Evolutionary conservation across 805 yeast genomes (phyloP).

Genomic region (Ogataea philodendri): DNA sequence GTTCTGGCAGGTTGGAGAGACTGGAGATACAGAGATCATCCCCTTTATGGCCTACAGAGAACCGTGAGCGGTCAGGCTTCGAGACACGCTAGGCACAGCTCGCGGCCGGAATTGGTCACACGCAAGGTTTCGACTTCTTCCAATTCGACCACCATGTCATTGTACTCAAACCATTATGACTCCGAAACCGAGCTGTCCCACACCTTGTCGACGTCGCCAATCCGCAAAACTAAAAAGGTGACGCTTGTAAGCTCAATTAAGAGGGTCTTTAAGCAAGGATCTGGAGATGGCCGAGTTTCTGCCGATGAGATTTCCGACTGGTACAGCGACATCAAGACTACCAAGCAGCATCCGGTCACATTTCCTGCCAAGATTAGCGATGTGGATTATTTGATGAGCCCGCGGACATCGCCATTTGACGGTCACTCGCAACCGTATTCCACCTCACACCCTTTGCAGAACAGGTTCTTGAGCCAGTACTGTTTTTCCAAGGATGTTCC

Average conservation of each 20-base stretch:
- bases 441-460: constrained; percentile 57
- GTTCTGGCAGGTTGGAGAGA: constrained; percentile 87
- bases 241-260: constrained; percentile 16
- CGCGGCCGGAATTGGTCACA: constrained; percentile 4
- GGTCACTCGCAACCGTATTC: constrained; percentile 31
- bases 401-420: not conserved
- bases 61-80: not conserved
- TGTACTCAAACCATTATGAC: constrained; percentile 15
- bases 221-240: constrained; percentile 14
- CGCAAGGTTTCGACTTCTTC: constrained; percentile 19
- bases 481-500: constrained; percentile 75
- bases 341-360: not conserved
- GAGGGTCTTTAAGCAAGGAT: constrained; percentile 17
- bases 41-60: constrained; percentile 44
- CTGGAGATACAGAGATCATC: constrained; percentile 78
- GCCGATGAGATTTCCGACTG: constrained; percentile 10
- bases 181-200: constrained; percentile 19
- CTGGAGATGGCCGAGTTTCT: constrained; percentile 1
- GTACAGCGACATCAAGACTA: constrained; percentile 9
- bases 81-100: constrained; percentile 5
- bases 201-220: constrained; percentile 22
- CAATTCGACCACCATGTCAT: constrained; percentile 10
- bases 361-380: not conserved
- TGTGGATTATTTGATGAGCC: constrained; percentile 6
- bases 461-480: constrained; percentile 59